Base-by-base conservation (phyloP, 192 early-diverging fungal genomes). In the Podila clonocystis region DNA sequence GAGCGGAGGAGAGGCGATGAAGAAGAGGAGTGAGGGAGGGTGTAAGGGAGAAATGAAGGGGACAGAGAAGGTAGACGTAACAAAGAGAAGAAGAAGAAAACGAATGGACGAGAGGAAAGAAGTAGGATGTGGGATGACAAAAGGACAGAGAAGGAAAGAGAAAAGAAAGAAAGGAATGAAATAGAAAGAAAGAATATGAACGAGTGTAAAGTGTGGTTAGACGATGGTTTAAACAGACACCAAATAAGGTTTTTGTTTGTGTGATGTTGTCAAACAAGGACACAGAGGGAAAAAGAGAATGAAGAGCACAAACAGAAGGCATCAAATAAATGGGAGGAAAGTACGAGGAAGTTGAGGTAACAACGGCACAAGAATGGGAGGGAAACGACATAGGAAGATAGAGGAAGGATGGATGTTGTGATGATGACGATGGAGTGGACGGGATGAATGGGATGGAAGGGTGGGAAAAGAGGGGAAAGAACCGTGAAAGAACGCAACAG, bases 171-270 rank as follows among this genome's bases (percentile, higher is more conserved):
- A 28, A 20, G 8, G 24, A 24, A 33, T n/a, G 24, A 20, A 26
- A 67, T 22, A 15, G 55, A 60, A 34, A 26, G 59, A 49, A 26
- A 20, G 11, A 11, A 34, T 19, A 20, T 31, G 26, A 55, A 55
- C 50, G 9, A 31, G 41, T 36, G 17, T 58, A 15, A 38, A 12
- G 20, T 34, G 11, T 28, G 11, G 36, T 45, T 38, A 22, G 28
- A 41, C 26, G 62, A 33, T 45, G 15, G 28, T 20, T 24, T 38
- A 4, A 22, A 26, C 62, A 63, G 34, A n/a, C 22, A 33, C 19
- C 41, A 26, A 36, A 20, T 33, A 38, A 26, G n/a, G n/a, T 22
- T 28, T 63, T 33, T 48, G 62, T 63, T 20, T 63, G 62, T 63
- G 62, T 41, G 31, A 41, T 63, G 31, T 13, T 63, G 62, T 63